Conservation (phyloP, 306 rosid genomes). For the Gastrolobium villosum region DNA sequence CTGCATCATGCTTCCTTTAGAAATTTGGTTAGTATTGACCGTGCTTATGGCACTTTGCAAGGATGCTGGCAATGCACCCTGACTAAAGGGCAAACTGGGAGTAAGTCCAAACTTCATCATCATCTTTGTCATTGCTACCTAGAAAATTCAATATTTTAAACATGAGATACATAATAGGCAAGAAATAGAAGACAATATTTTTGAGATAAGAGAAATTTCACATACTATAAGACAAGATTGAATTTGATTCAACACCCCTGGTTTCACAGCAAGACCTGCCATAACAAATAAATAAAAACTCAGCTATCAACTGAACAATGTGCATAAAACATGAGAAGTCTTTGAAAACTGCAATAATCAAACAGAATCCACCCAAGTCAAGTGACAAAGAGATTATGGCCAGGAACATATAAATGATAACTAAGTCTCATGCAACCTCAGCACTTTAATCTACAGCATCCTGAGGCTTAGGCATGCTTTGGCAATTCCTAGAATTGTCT, state of each 20-base stretch:
- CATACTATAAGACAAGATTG: constrained; percentile 75
- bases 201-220: constrained; percentile 48
- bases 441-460: not conserved
- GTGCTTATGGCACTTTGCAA: constrained; percentile 62
- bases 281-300: constrained; percentile 23
- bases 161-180: constrained; percentile 39
- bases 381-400: constrained; percentile 36
- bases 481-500: constrained; percentile 32
- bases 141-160: constrained; percentile 46
- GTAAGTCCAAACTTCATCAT: constrained; percentile 75
- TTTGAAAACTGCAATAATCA: not conserved
- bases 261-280: constrained; percentile 90
- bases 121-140: constrained; percentile 78
- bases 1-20: constrained; percentile 62
- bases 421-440: constrained; percentile 32
- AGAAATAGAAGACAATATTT: constrained; percentile 14
- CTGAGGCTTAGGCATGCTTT: not conserved
- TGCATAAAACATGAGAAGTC: not conserved
- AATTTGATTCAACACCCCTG: constrained; percentile 76
- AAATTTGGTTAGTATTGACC: constrained; percentile 53
- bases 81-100: constrained; percentile 64
- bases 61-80: constrained; percentile 66
- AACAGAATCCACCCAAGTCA: constrained; percentile 16
- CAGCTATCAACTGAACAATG: constrained; percentile 32
- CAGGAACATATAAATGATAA: constrained; percentile 19